Percentiles rank a stretch among this genome's conserved stretches.
These are phyloP conservation scores for Cyclostephanos invisitatus DNA, from an alignment of 108 stramenopile species.

Conservation along the genomic window DNA sequence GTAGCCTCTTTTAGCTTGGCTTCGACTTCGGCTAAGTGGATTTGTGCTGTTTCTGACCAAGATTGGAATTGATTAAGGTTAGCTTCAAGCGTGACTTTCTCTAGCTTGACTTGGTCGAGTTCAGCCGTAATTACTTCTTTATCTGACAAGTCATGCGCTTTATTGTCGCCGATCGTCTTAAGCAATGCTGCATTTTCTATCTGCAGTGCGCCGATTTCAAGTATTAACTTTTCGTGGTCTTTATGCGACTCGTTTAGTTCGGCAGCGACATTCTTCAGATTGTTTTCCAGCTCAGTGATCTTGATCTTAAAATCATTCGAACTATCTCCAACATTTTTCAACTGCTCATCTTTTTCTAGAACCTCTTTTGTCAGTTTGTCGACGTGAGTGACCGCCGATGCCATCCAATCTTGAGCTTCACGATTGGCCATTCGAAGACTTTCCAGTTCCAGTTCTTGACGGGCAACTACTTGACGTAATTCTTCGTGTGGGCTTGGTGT, in stretches of 20 bases:
- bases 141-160: neutral
- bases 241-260: constrained; percentile 5
- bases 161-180: neutral
- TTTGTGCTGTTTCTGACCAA: constrained; percentile 61
- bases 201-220: constrained; percentile 1
- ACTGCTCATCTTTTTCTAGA: constrained; percentile 26
- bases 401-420: constrained; percentile 81
- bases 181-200: constrained; percentile 9
- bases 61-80: constrained; percentile 57
- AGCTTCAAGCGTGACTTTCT: constrained; percentile 32
- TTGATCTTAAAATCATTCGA: constrained; percentile 31
- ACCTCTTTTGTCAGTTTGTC: constrained; percentile 54
- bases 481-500: neutral
- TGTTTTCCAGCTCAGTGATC: constrained; percentile 33
- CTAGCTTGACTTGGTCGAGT: constrained; percentile 30
- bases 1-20: constrained; percentile 25
- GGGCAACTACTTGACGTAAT: neutral
- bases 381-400: constrained; percentile 71
- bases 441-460: constrained; percentile 14
- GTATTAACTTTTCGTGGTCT: neutral
- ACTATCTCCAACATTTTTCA: constrained; percentile 5
- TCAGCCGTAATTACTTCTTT: constrained; percentile 12
- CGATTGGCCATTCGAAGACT: constrained; percentile 54
- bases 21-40: constrained; percentile 56
- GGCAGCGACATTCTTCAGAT: constrained; percentile 6